Percentiles rank a stretch among this genome's conserved stretches.
Conservation (phyloP, 495 filamentous ascomycete species). For the Hypoxylon trugodes region DNA sequence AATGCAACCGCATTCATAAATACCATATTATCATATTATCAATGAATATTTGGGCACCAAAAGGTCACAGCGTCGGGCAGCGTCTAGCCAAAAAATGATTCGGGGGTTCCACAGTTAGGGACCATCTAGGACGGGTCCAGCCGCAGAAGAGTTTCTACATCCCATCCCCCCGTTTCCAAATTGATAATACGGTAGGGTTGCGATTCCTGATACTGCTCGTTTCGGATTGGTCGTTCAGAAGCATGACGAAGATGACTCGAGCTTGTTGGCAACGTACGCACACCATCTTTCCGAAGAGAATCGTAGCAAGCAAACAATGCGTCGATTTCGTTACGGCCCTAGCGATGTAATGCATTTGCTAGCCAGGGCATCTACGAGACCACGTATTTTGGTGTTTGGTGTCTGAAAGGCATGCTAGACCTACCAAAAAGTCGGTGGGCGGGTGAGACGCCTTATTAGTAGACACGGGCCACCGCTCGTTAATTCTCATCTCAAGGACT, state of each 20-base stretch:
- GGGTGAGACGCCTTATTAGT: conserved; percentile 32
- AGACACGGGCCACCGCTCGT: conserved; percentile 21
- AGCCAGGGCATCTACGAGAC: conserved; percentile 29
- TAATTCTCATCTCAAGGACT: conserved; percentile 6
- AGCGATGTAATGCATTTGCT: conserved; percentile 25
- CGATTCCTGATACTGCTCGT: conserved; percentile 23
- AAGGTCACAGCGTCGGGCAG: conserved; percentile 32
- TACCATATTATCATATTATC: conserved; percentile 30
- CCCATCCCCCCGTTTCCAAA: conserved; percentile 27
- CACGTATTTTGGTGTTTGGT: conserved; percentile 31
- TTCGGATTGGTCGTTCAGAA: conserved; percentile 27
- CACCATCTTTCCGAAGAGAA: conserved; percentile 17
- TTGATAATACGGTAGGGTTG: conserved; percentile 28
- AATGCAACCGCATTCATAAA: conserved; percentile 25
- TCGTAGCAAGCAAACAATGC: conserved; percentile 29
- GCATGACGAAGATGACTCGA: conserved; percentile 18
- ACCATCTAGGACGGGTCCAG: conserved; percentile 31
- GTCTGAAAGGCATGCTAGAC: conserved; percentile 12
- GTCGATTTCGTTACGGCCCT: conserved; percentile 26
- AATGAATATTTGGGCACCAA: conserved; percentile 44
- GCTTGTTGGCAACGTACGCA: conserved; percentile 21
- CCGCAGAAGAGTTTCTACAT: conserved; percentile 33
- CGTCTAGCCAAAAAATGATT: conserved; percentile 27
- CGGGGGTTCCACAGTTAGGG: conserved; percentile 29
- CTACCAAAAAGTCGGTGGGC: conserved; percentile 13